Evolutionary conservation across 331 rosid species (phyloP), one percentile per base, ranked within the genome.

Genomic region (Prunus yedoensis): DNA sequence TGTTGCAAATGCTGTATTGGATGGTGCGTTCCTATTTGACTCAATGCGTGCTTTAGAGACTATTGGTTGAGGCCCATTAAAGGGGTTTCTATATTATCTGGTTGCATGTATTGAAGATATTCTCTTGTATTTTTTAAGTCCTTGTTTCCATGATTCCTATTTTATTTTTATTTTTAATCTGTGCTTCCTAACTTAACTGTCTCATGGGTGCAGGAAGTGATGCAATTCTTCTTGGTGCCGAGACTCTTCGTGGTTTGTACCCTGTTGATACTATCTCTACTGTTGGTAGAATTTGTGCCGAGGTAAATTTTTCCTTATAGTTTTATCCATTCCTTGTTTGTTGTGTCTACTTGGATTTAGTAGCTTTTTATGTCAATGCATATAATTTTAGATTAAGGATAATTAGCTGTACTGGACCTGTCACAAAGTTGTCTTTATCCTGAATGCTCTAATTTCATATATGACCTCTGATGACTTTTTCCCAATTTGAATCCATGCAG

Each of bases 1-100:
- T 81, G 97, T 95, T 80, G 99, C 99, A 77, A 95, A 95, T 89
- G 99, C 99, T 76, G 99, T 95, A 57, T 87, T 95, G 76, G 99
- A 95, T 83, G 99, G 99, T 95, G 78, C 50, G 87, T 83, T 62
- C 54, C 66, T 71, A 30, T 62, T 70, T 53, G 49, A 79, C 64
- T 77, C 53, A 10, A 73, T 13, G 1, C 0, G 0, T 38, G 16
- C 59, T 68, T 56, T 32, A 32, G 65, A 73, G 59, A 14, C 59
- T 66, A 14, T 17, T 82, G 61, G 23, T n/a, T 77, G 69, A 65
- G 64, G 70, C 16, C 49, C 66, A 2, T 71, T 71, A 25, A 57
- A 38, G 3, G 35, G 49, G 14, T 4, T 74, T 63, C 12, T 49
- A 56, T 64, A 18, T 25, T 30, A 49, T 61, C 49, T 30, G 17